A percentile compares a stretch with the other conserved stretches of the same genome.
Evolutionary conservation across 139 green algal species (phyloP).

Genomic region (Coelastrella sp.): DNA sequence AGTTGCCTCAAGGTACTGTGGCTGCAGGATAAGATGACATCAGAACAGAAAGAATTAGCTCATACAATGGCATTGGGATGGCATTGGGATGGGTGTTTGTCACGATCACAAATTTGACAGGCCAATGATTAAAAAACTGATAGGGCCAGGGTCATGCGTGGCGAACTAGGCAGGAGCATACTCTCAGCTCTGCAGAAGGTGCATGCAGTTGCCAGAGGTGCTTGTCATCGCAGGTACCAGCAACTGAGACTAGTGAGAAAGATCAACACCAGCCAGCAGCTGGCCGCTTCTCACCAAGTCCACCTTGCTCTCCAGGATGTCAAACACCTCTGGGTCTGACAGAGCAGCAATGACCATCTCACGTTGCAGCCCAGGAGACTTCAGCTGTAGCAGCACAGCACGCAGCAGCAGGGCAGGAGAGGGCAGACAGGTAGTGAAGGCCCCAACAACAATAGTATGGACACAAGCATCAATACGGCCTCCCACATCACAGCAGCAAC

Average conservation of each 20-base stretch:
- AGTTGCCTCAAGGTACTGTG: conserved; percentile 3
- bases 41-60: neutral
- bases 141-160: too few relatives aligned
- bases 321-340: conserved; percentile 36
- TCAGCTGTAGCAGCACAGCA: neutral
- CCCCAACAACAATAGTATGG: neutral
- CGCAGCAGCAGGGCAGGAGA: neutral
- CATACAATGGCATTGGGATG: neutral
- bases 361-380: conserved; percentile 30
- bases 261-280: too few relatives aligned
- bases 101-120: too few relatives aligned
- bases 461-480: neutral
- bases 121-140: too few relatives aligned
- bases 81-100: too few relatives aligned
- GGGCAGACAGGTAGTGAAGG: neutral
- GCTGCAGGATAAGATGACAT: neutral
- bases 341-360: conserved; percentile 26
- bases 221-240: too few relatives aligned
- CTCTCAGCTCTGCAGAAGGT: too few relatives aligned
- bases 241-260: too few relatives aligned
- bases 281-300: conserved; percentile 26
- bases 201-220: too few relatives aligned
- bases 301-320: conserved; percentile 39
- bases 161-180: too few relatives aligned
- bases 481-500: neutral